Evolutionary conservation across 768 basidiomycete genomes (phyloP), one percentile per base, ranked within the genome.

Genomic region (Gloeopeniophorella convolvens): DNA sequence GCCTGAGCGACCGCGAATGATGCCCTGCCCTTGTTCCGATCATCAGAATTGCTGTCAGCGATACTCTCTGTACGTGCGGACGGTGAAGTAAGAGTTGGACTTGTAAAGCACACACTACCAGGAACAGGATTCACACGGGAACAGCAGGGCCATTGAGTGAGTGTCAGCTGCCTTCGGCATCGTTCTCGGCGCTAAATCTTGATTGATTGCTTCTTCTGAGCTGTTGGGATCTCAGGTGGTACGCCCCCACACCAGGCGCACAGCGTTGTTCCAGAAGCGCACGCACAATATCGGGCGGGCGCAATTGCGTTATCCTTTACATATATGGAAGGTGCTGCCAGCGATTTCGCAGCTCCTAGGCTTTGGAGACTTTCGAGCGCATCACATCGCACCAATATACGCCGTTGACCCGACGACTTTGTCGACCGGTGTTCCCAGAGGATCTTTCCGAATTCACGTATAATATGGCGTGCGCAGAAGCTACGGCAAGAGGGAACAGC

Each of bases 1-100:
- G 64, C 63, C 54, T 75, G 51, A 52, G 6, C 31, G 21, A 21
- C 13, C 32, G 13, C 24, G 31, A 35, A 43, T 45, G 30, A 42
- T 34, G 35, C 24, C 28, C n/a, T 7, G 16, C 28, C n/a, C n/a
- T n/a, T n/a, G n/a, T n/a, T n/a, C n/a, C n/a, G n/a, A n/a, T n/a
- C n/a, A n/a, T n/a, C n/a, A n/a, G n/a, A n/a, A n/a, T n/a, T n/a
- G n/a, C n/a, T n/a, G n/a, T n/a, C n/a, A n/a, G n/a, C n/a, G n/a
- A 28, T 41, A n/a, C 42, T 13, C 20, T 28, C 20, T 11, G 15
- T 35, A 30, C 23, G 32, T 23, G 20, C 39, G 21, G 39, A 42
- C 36, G 26, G 20, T 11, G 27, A 34, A 30, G 32, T 41, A 28
- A 42, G n/a, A 52, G 28, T 41, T 39, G n/a, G 34, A 44, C 24